Percentiles rank a stretch among this genome's conserved stretches.
Conservation (phyloP, 1,139 yeast species). For the Torulaspora pretoriensis region DNA sequence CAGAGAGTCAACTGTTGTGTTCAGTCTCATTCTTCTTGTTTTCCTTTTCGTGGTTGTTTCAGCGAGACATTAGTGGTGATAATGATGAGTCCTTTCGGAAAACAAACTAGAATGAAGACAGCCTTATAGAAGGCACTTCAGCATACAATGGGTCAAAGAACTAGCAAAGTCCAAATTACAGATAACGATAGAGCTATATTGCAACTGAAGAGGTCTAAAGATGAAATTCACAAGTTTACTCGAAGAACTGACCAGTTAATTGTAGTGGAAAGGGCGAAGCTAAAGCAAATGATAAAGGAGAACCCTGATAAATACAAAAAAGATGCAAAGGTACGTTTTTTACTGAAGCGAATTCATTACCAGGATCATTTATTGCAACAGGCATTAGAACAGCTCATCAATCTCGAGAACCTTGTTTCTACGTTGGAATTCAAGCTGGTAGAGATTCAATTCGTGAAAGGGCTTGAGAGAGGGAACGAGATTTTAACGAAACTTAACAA, state of each 20-base stretch:
- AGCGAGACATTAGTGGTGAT: background rate
- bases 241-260: conserved; percentile 54
- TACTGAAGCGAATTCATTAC: conserved; percentile 73
- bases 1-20: no score
- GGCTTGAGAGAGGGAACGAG: conserved; percentile 73
- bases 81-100: background rate
- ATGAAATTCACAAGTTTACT: conserved; percentile 73
- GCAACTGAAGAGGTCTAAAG: conserved; percentile 84
- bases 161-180: conserved; percentile 50
- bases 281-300: conserved; percentile 31
- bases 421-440: conserved; percentile 85
- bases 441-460: conserved; percentile 78
- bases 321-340: conserved; percentile 51
- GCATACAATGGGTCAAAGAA: conserved; percentile 32
- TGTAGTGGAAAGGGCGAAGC: conserved; percentile 34
- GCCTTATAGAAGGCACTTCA: background rate
- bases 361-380: conserved; percentile 66
- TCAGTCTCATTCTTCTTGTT: no score
- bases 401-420: conserved; percentile 65
- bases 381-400: conserved; percentile 73
- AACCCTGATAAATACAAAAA: conserved; percentile 33
- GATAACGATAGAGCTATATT: conserved; percentile 80
- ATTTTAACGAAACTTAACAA: conserved; percentile 69
- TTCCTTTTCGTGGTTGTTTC: background rate
- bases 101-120: background rate